These are phyloP conservation scores for Inosperma sp. DNA, from an alignment of 768 basidiomycete species.

Conservation along the genomic window DNA sequence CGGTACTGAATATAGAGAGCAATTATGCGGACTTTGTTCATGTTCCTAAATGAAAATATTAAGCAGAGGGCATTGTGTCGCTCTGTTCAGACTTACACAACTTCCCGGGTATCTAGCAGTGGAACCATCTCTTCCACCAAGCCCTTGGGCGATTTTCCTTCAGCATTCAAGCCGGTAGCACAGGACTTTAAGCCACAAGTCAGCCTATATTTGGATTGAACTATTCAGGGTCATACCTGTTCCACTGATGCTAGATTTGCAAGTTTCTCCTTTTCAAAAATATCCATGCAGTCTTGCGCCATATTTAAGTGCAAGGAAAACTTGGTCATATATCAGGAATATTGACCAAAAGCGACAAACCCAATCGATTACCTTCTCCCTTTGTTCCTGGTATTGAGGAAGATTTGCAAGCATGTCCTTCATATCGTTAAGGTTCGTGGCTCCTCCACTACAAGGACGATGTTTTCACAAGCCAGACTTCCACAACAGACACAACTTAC, in stretches of 20 bases:
- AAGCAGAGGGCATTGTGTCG: conserved; percentile 1
- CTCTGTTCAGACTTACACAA: conserved; percentile 52
- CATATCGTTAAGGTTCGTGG: conserved; percentile 92
- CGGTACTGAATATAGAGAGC: conserved; percentile 92
- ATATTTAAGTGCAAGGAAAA: conserved; percentile 96
- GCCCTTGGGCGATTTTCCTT: conserved; percentile 91
- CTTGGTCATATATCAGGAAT: conserved; percentile 38
- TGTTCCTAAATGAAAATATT: conserved; percentile 48
- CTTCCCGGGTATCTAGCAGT: conserved; percentile 78
- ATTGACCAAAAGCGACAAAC: neutral
- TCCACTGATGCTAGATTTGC: conserved; percentile 83
- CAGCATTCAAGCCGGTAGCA: conserved; percentile 85
- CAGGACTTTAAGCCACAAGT: conserved; percentile 57
- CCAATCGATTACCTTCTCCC: conserved; percentile 67
- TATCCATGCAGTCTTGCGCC: conserved; percentile 95
- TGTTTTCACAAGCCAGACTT: conserved; percentile 6
- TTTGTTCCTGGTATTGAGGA: conserved; percentile 91
- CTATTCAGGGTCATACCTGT: conserved; percentile 50
- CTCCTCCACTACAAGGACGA: conserved; percentile 53
- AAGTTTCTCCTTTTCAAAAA: conserved; percentile 87
- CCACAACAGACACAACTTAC: conserved; percentile 37
- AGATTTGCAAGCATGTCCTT: conserved; percentile 97
- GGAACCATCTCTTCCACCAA: conserved; percentile 99
- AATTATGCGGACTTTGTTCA: conserved; percentile 93
- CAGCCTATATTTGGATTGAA: neutral